phyloP scores from a whole-genome alignment of 306 rosid genomes.

The Castanea mollissima region DNA sequence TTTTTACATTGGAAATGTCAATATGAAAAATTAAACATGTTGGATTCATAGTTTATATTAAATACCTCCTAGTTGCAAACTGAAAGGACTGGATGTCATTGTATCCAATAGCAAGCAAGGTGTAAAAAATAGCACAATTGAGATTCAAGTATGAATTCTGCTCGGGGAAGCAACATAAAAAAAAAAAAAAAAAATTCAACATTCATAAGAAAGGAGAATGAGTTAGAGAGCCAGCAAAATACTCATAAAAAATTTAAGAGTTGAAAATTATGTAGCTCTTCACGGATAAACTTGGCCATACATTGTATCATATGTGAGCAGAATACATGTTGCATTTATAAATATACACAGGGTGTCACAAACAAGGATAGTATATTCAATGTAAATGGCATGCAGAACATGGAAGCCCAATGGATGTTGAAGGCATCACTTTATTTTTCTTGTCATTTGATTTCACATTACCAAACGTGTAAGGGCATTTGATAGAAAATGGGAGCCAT shows the following conservation, averaged over 20 bases:
- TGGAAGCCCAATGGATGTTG: neutral
- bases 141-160: neutral
- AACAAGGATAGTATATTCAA: no score
- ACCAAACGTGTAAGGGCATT: neutral
- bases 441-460: neutral
- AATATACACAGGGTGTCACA: no score
- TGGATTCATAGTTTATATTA: neutral
- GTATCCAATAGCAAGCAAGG: neutral
- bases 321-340: no score
- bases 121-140: neutral
- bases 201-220: neutral
- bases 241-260: no score
- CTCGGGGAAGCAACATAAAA: neutral
- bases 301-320: no score
- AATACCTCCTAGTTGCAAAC: neutral
- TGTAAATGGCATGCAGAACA: neutral
- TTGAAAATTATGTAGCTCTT: no score
- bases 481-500: slow-evolving; percentile 1
- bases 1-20: neutral
- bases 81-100: neutral
- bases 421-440: neutral
- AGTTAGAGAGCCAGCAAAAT: neutral
- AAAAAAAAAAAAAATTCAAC: neutral
- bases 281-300: no score
- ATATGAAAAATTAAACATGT: neutral